Percentiles rank a stretch among this genome's conserved stretches.
These are phyloP conservation scores for Mariannaea sp. DNA, from an alignment of 2,329 filamentous ascomycete genomes.

Conservation along the genomic window DNA sequence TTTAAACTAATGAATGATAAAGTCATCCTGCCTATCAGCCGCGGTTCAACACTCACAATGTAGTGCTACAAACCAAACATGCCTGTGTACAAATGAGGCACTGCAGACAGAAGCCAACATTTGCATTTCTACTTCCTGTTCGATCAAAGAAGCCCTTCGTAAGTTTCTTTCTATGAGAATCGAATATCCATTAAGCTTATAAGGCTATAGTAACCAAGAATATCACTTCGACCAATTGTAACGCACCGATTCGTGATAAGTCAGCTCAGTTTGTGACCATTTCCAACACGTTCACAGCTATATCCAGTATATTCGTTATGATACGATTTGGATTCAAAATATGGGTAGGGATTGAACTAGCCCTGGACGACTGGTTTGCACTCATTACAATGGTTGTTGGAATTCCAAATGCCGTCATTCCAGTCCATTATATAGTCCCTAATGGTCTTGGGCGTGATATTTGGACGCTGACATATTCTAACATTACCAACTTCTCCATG, in stretches of 20 bases:
- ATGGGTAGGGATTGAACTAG: constrained; percentile 20
- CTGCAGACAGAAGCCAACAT: too few relatives aligned
- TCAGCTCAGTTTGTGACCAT: constrained; percentile 20
- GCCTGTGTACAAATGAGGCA: too few relatives aligned
- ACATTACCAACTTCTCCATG: constrained; percentile 22
- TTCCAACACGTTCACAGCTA: constrained; percentile 23
- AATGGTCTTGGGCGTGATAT: constrained; percentile 26
- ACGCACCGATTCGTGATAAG: constrained; percentile 22
- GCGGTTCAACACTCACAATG: too few relatives aligned
- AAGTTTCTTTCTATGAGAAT: too few relatives aligned
- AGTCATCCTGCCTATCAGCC: too few relatives aligned
- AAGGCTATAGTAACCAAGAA: constrained; percentile 25
- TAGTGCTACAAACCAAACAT: too few relatives aligned
- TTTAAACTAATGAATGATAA: too few relatives aligned
- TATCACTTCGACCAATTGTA: constrained; percentile 22
- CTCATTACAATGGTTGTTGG: constrained; percentile 16
- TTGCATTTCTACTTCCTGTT: too few relatives aligned
- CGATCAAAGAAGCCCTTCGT: too few relatives aligned
- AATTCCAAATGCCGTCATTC: constrained; percentile 23
- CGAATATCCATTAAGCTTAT: too few relatives aligned
- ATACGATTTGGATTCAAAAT: constrained; percentile 28
- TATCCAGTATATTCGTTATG: constrained; percentile 25
- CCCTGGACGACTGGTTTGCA: constrained; percentile 29
- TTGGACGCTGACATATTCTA: constrained; percentile 23
- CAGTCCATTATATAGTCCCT: constrained; percentile 23